A percentile compares a stretch with the other conserved stretches of the same genome.
Evolutionary conservation across 106 monocot species (phyloP).

Genomic region (Agapanthus africanus): DNA sequence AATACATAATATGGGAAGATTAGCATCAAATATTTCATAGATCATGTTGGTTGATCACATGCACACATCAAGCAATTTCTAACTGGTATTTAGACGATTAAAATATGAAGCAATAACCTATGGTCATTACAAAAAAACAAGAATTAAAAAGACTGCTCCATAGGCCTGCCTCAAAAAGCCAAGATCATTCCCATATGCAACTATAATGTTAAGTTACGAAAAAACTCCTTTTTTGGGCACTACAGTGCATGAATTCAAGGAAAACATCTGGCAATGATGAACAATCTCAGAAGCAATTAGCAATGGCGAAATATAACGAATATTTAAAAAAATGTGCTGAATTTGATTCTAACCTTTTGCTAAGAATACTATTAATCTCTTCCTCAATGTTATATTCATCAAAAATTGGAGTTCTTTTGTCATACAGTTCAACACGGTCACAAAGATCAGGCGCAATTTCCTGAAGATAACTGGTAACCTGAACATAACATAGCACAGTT

Average conservation of each 20-base stretch:
- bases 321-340: not conserved
- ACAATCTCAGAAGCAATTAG: no score
- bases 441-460: conserved; percentile 92
- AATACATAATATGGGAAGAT: no score
- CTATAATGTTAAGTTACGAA: not conserved
- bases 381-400: conserved; percentile 94
- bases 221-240: no score
- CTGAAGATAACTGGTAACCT: conserved; percentile 91
- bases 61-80: not conserved
- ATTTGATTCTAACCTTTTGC: conserved; percentile 57
- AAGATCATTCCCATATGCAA: not conserved
- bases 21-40: not conserved
- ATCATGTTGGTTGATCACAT: not conserved
- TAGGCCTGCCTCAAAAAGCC: not conserved
- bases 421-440: conserved; percentile 62
- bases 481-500: conserved; percentile 12
- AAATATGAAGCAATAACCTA: not conserved
- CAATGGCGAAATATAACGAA: not conserved
- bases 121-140: not conserved
- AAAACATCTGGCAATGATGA: no score
- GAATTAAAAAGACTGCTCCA: not conserved
- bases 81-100: no score
- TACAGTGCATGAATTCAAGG: no score
- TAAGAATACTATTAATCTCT: conserved; percentile 79
- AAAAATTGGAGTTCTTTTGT: conserved; percentile 76